Base-by-base conservation (phyloP, 164 flowering plant genomes). In the Liquidambar formosana region DNA sequence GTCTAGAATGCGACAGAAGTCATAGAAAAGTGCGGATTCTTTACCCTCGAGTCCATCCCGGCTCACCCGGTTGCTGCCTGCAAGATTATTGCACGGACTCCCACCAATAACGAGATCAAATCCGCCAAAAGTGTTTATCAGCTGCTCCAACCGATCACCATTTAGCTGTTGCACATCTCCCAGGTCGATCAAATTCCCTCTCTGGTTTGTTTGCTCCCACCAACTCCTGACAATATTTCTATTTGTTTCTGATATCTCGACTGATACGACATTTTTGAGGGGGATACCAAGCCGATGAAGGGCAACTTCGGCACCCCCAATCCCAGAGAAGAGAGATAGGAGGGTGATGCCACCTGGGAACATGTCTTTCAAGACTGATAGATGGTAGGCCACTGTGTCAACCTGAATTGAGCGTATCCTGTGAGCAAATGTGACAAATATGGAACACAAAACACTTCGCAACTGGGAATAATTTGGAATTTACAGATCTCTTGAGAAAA, bases 171-270 rank as follows among this genome's bases (percentile, higher is more conserved):
- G 86, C 8, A 93, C 88, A 69, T 93, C 94, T 2, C 64, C 75
- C 23, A 87, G 69, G 71, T 93, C 81, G 49, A 81, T 75, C 72
- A 91, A 66, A 10, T 41, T 78, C 0, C 97, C 98, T 25, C 46
- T 84, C 73, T 93, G 98, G 72, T 85, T 87, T 0, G 98, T 91
- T 62, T 88, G 92, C 77, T 89, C 95, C 98, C 98, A 93, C 97
- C 97, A 93, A 49, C 91, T 71, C 52, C 85, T 76, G 1, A 90
- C 61, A 9, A 96, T 82, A 61, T 82, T 82, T 64, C 92, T 71
- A 66, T 89, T 96, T 2, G 77, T 86, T 73, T 90, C 94, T 4
- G 97, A 90, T 25, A 79, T 89, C 67, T 95, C 98, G 12, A 90
- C 93, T 0, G 97, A 85, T 1, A 95, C 99, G 2, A 95, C 97